Conservation (phyloP, 768 basidiomycete species). For the Termitomyces sp. region DNA sequence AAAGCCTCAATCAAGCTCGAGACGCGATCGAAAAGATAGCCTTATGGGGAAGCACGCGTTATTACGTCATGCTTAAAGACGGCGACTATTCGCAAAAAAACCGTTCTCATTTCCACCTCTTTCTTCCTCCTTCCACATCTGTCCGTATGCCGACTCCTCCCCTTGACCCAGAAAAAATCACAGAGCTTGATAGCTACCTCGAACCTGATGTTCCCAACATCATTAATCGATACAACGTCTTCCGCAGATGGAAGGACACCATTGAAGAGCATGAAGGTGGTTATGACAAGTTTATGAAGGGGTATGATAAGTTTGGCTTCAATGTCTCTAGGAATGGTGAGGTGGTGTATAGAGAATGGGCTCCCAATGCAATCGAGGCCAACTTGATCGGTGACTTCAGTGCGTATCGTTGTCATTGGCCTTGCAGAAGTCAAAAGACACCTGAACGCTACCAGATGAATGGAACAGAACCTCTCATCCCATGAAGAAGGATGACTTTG, state of each 20-base stretch:
- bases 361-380: constrained; percentile 82
- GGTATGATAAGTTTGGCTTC: constrained; percentile 77
- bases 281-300: constrained; percentile 71
- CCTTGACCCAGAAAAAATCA: constrained; percentile 53
- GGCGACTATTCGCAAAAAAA: neutral
- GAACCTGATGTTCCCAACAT: constrained; percentile 68
- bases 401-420: constrained; percentile 36
- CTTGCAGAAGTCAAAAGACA: neutral
- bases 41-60: constrained; percentile 1
- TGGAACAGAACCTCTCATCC: constrained; percentile 87
- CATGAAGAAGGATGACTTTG: constrained; percentile 80
- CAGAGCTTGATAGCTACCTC: constrained; percentile 69
- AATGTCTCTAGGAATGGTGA: constrained; percentile 61
- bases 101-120: constrained; percentile 12
- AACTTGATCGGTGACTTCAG: constrained; percentile 95
- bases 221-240: constrained; percentile 59
- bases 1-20: neutral
- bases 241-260: constrained; percentile 69
- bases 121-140: constrained; percentile 5
- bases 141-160: constrained; percentile 33
- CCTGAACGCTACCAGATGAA: constrained; percentile 45
- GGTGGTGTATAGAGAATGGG: constrained; percentile 92
- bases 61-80: constrained; percentile 15
- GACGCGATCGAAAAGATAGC: neutral
- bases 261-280: constrained; percentile 84